Percentiles rank a stretch among this genome's conserved stretches.
Evolutionary conservation across 805 yeast species (phyloP).

Genomic region (Candida cerambycidarum): DNA sequence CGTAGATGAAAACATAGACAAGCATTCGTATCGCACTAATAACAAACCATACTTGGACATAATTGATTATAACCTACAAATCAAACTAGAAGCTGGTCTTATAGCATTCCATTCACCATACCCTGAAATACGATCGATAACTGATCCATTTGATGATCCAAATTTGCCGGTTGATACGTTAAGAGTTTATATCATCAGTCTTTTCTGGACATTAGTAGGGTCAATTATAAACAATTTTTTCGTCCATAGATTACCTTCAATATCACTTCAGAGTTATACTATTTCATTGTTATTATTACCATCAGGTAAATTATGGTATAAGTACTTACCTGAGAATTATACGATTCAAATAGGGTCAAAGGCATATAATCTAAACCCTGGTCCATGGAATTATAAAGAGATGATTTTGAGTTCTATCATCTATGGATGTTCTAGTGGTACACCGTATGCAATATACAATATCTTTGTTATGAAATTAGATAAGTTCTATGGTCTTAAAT

Average conservation of each 20-base stretch:
- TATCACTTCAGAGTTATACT: constrained; percentile 35
- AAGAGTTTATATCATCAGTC: constrained; percentile 39
- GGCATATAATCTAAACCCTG: constrained; percentile 35
- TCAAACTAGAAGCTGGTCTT: constrained; percentile 36
- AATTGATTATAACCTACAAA: constrained; percentile 36
- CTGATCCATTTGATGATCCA: constrained; percentile 40
- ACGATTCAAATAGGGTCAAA: constrained; percentile 23
- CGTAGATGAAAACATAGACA: constrained; percentile 1
- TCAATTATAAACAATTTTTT: constrained; percentile 42
- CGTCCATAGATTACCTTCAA: constrained; percentile 41
- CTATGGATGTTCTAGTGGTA: constrained; percentile 42
- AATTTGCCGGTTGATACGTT: constrained; percentile 33
- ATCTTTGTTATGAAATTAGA: constrained; percentile 45
- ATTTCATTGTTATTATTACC: constrained; percentile 41
- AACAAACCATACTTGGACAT: constrained; percentile 24
- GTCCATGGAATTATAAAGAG: constrained; percentile 45
- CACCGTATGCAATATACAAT: constrained; percentile 43
- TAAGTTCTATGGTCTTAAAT: constrained; percentile 40
- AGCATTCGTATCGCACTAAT: too few species aligned
- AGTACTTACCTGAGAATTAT: constrained; percentile 24
- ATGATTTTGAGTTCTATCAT: constrained; percentile 47
- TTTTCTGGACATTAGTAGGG: constrained; percentile 43
- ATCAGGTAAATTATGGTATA: constrained; percentile 42
- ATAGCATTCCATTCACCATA: constrained; percentile 42
- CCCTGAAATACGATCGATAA: constrained; percentile 40